Evolutionary conservation across 345 rosid genomes (phyloP).

Genomic region (Adansonia digitata): DNA sequence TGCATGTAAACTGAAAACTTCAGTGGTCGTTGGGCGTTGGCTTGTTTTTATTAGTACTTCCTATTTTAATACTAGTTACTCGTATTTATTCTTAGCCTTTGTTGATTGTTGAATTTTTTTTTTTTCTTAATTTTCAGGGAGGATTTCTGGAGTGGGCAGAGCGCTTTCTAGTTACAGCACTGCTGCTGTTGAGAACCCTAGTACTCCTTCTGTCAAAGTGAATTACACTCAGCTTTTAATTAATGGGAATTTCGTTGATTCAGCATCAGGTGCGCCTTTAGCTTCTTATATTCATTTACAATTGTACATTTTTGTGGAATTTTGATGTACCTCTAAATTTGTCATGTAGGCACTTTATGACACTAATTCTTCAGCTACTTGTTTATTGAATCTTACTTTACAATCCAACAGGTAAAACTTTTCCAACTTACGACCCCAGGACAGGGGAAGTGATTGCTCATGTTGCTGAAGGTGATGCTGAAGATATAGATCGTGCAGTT

Average conservation of each 20-base stretch:
- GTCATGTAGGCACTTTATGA: not conserved
- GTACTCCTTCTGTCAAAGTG: constrained; percentile 44
- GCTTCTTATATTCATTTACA: not conserved
- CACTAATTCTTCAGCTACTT: not conserved
- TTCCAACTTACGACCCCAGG: constrained; percentile 84
- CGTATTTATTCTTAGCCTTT: too few species aligned
- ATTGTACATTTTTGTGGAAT: not conserved
- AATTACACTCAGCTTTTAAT: constrained; percentile 60
- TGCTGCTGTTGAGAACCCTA: constrained; percentile 45
- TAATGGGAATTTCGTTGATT: constrained; percentile 67
- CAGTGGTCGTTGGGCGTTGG: too few species aligned
- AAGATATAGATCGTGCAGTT: constrained; percentile 81
- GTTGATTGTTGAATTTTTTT: not conserved
- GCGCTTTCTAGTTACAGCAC: constrained; percentile 49
- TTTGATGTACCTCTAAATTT: not conserved
- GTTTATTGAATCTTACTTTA: not conserved
- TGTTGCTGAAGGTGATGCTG: constrained; percentile 89
- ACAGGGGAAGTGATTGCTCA: constrained; percentile 80
- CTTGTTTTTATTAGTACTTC: too few species aligned
- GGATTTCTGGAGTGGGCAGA: constrained; percentile 28
- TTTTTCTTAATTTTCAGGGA: constrained; percentile 33
- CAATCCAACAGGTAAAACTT: constrained; percentile 53
- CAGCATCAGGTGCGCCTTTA: constrained; percentile 65
- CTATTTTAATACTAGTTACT: too few species aligned
- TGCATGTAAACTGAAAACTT: too few species aligned